Evolutionary conservation across 768 basidiomycete genomes (phyloP), one percentile per base, ranked within the genome.

Genomic region (Kwoniella bestiolae): DNA sequence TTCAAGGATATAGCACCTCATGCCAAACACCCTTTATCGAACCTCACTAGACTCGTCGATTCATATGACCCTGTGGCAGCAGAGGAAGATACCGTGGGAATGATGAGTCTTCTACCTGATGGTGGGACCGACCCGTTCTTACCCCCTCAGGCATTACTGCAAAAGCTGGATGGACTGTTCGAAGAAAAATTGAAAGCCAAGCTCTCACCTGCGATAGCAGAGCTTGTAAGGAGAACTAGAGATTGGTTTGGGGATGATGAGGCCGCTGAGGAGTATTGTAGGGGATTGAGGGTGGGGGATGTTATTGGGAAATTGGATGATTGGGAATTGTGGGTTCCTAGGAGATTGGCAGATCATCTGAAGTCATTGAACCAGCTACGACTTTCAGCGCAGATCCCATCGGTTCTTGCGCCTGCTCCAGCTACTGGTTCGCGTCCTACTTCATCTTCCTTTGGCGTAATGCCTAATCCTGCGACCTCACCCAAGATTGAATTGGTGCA

Each of bases 401-500:
- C n/a, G n/a, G n/a, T n/a, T n/a, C n/a, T n/a, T 18, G 34, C 51
- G 1, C 12, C 46, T 41, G 38, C 4, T 5, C 16, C 35, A 38
- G 16, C 35, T 16, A 8, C 35, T 5, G 16, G 35, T 11, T 9
- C 35, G 35, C n/a, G n/a, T n/a, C n/a, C n/a, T n/a, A n/a, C n/a
- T n/a, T n/a, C n/a, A n/a, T n/a, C n/a, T n/a, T n/a, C n/a, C n/a
- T n/a, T n/a, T n/a, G n/a, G n/a, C n/a, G n/a, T n/a, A n/a, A 53
- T 14, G 25, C 35, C 21, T 3, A 9, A 21, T 6, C 26, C 16
- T 31, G 32, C 32, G 21, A 35, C 7, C 16, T 65, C 64, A 34
- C 64, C 63, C 18, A 41, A 56, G 25, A 56, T 64, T n/a, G 63
- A 65, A 32, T 21, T 59, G 6, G 26, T 59, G 8, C n/a, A 35